Conservation (phyloP, 305 asterid species). For the Fraxinus angustifolia region DNA sequence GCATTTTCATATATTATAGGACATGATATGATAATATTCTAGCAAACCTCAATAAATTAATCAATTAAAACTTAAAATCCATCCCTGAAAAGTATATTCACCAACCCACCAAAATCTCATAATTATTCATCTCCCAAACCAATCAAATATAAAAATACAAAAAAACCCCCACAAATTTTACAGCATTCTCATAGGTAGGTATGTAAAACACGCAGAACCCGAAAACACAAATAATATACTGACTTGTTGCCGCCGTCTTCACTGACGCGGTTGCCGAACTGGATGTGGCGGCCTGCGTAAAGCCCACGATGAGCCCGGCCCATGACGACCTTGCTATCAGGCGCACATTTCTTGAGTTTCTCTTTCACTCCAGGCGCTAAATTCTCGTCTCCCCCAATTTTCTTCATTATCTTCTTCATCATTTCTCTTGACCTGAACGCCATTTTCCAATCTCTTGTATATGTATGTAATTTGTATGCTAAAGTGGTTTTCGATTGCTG, state of each 20-base stretch:
- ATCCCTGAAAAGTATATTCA: neutral
- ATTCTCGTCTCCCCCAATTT: constrained; percentile 75
- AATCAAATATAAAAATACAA: neutral
- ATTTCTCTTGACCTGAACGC: constrained; percentile 76
- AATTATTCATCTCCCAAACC: neutral
- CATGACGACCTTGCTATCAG: constrained; percentile 68
- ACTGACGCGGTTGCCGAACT: constrained; percentile 81
- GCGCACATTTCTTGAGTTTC: constrained; percentile 54
- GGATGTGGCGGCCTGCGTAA: constrained; percentile 88
- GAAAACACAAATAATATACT: constrained; percentile 13
- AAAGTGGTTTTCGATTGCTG: neutral
- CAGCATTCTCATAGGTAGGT: neutral
- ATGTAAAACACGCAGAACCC: neutral
- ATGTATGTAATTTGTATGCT: neutral
- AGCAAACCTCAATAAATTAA: neutral
- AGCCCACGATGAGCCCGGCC: constrained; percentile 96
- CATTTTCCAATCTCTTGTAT: constrained; percentile 33
- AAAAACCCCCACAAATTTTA: neutral
- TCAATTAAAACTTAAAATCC: neutral
- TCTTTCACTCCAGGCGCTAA: constrained; percentile 63
- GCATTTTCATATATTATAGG: neutral
- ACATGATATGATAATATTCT: neutral
- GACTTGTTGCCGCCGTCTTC: constrained; percentile 93
- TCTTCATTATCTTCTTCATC: constrained; percentile 79
- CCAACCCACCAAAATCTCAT: neutral